phyloP scores from a whole-genome alignment of 371 early-diverging fungal genomes.

The Actinomucor elegans region DNA sequence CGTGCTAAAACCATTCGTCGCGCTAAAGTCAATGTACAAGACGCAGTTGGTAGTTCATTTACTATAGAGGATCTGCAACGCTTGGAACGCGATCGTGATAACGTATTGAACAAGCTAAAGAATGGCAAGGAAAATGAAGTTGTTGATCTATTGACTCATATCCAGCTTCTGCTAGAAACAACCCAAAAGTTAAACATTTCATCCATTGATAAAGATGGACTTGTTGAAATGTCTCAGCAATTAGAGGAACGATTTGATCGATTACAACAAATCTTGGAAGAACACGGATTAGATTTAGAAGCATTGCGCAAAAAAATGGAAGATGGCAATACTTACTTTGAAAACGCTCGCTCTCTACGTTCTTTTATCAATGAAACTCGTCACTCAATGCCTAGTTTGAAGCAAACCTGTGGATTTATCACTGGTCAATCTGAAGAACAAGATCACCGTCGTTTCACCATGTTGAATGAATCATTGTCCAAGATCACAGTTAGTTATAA shows the following conservation, averaged over 20 bases:
- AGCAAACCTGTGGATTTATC: conserved; percentile 47
- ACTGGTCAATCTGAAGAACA: conserved; percentile 46
- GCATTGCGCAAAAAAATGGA: conserved; percentile 32
- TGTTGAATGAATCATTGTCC: conserved; percentile 15
- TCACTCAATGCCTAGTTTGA: conserved; percentile 34
- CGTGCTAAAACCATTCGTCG: conserved; percentile 23
- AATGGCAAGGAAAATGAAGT: conserved; percentile 41
- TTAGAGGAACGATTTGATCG: conserved; percentile 35
- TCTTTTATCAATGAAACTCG: conserved; percentile 30
- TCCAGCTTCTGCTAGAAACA: conserved; percentile 29
- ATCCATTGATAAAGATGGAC: conserved; percentile 19
- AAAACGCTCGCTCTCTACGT: conserved; percentile 23
- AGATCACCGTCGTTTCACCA: conserved; percentile 31
- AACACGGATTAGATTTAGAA: conserved; percentile 23
- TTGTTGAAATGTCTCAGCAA: conserved; percentile 26
- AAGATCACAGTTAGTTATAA: conserved; percentile 14
- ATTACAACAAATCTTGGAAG: conserved; percentile 29
- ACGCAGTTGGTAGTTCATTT: conserved; percentile 16
- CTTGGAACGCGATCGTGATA: conserved; percentile 30
- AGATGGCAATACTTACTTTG: conserved; percentile 39
- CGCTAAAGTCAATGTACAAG: conserved; percentile 21
- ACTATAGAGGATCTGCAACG: conserved; percentile 31
- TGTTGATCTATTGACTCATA: conserved; percentile 33
- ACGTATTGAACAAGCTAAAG: conserved; percentile 17
- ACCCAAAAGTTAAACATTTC: conserved; percentile 9